Conservation (phyloP, 495 filamentous ascomycete genomes). For the Zalerion maritima region DNA sequence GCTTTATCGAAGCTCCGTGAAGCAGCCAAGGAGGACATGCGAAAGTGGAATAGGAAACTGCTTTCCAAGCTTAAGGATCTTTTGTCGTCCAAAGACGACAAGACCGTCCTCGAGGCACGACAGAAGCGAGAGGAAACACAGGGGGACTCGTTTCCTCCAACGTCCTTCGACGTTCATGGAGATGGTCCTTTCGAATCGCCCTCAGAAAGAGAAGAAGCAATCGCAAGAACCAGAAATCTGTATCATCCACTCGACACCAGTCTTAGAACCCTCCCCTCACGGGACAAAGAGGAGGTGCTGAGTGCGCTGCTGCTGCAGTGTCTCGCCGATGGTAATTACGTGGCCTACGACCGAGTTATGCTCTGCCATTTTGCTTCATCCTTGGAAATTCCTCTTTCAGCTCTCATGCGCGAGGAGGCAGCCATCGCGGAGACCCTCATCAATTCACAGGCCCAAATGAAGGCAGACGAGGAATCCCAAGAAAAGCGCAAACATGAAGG, state of each 20-base stretch:
- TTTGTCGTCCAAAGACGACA: slow-evolving; percentile 18
- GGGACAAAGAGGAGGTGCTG: slow-evolving; percentile 30
- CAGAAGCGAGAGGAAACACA: slow-evolving; percentile 16
- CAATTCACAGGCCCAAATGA: slow-evolving; percentile 45
- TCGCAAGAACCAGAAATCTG: slow-evolving; percentile 18
- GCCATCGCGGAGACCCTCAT: slow-evolving; percentile 60
- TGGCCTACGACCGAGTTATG: slow-evolving; percentile 53
- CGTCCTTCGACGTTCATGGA: background rate
- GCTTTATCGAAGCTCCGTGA: slow-evolving; percentile 18
- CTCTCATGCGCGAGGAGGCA: slow-evolving; percentile 50
- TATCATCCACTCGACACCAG: slow-evolving; percentile 34
- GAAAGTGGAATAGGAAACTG: slow-evolving; percentile 23
- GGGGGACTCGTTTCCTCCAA: background rate
- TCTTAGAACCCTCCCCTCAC: slow-evolving; percentile 21
- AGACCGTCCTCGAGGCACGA: slow-evolving; percentile 20
- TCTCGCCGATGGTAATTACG: slow-evolving; percentile 58
- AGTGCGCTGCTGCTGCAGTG: slow-evolving; percentile 53
- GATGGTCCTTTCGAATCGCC: background rate
- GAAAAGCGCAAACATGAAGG: slow-evolving; percentile 51
- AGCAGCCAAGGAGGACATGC: slow-evolving; percentile 24
- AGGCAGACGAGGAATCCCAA: slow-evolving; percentile 52
- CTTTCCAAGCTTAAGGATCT: slow-evolving; percentile 23
- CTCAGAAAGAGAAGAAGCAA: slow-evolving; percentile 9
- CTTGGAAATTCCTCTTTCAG: slow-evolving; percentile 41
- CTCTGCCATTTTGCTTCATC: slow-evolving; percentile 51